These are phyloP conservation scores for Fusarium xyrophilum DNA, from an alignment of 2,329 filamentous ascomycete species.

Conservation along the genomic window DNA sequence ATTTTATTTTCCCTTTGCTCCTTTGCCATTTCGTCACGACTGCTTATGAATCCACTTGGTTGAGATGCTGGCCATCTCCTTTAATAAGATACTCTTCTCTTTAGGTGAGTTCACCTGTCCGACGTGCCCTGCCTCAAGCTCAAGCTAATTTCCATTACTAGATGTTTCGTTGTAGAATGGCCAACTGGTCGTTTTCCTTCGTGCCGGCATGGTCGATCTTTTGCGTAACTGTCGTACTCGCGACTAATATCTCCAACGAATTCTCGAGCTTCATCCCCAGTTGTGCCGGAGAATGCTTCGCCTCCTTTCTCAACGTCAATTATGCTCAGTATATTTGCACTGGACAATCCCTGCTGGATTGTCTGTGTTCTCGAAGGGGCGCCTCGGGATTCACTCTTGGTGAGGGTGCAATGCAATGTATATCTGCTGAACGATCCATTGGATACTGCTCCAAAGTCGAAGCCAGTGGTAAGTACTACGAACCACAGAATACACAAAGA, in stretches of 20 bases:
- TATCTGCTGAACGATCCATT: constrained; percentile 59
- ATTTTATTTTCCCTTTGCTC: constrained; percentile 22
- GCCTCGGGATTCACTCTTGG: constrained; percentile 70
- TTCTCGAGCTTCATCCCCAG: constrained; percentile 57
- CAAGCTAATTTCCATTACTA: constrained; percentile 29
- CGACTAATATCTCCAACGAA: constrained; percentile 47
- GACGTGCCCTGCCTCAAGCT: background rate
- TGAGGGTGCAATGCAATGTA: constrained; percentile 74
- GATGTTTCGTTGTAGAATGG: constrained; percentile 56
- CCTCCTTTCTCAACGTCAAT: constrained; percentile 67
- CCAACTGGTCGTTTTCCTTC: constrained; percentile 44
- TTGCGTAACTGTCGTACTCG: constrained; percentile 38
- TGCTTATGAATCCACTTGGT: constrained; percentile 39
- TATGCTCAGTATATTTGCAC: constrained; percentile 60
- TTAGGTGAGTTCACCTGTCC: constrained; percentile 35
- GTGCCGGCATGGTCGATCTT: constrained; percentile 45
- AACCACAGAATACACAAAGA: background rate
- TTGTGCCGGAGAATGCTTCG: constrained; percentile 68
- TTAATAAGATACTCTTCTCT: constrained; percentile 37
- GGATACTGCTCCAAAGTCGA: constrained; percentile 60
- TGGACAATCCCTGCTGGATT: constrained; percentile 60
- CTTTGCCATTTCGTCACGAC: constrained; percentile 22
- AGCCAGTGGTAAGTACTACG: constrained; percentile 42
- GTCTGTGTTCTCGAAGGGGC: constrained; percentile 68
- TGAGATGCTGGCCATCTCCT: constrained; percentile 50